Evolutionary conservation across 2,329 filamentous ascomycete species (phyloP), one percentile per base, ranked within the genome.

Genomic region (Cladorrhinum sp.): DNA sequence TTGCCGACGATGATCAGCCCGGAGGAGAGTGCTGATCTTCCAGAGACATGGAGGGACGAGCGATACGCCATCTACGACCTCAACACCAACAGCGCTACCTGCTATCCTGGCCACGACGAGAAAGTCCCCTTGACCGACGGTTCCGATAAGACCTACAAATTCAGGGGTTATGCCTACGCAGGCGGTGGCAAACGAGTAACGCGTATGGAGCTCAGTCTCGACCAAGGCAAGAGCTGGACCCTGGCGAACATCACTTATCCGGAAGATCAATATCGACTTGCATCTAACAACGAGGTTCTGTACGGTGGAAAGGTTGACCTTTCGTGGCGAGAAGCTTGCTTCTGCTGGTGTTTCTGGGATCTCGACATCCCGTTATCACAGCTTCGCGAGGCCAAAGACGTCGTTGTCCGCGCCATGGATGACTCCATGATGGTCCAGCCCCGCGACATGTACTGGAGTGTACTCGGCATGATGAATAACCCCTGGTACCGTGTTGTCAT

Each of bases 391-490:
- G 83, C 90, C 0, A 83, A 86, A 49, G 91, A 92, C 68, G 85
- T 97, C 38, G 81, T 96, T 69, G 86, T 96, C 4, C 83, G 93
- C 50, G 89, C 88, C 3, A 96, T 96, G 92, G 93, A 97, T 67
- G 93, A 96, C 65, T 84, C 88, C 58, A 88, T 96, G 85, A 91
- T 90, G 74, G 79, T 91, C 0, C 92, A 96, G 72, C 93, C 93
- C 3, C 83, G 91, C 63, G 93, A 97, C 69, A 95, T 96, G 91
- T 96, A 96, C 76, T 97, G 93, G 93, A 92, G 86, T 62, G 92
- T 96, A 1, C 77, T 96, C 41, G 92, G 93, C 0, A 97, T 97
- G 93, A 96, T 97, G 93, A 96, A 96, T 75, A 96, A 96, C 68
- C 90, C 91, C 0, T 97, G 93, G 93, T 97, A 89, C 73, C 83